These are phyloP conservation scores for Reticulascus tulasneorum DNA, from an alignment of 2,329 filamentous ascomycete genomes.

Conservation along the genomic window DNA sequence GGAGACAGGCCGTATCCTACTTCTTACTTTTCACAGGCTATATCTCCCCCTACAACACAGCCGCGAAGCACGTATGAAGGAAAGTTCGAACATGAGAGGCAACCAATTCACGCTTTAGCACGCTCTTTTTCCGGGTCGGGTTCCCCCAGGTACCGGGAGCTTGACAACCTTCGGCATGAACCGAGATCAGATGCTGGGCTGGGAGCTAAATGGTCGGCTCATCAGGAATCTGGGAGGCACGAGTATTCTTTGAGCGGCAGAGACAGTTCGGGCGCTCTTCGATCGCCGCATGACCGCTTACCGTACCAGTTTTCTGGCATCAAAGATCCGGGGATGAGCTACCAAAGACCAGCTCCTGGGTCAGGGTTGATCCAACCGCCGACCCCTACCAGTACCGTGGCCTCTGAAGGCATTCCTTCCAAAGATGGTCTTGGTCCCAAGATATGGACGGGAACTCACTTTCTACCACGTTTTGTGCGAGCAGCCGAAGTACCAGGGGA, in stretches of 20 bases:
- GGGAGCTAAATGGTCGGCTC: constrained; percentile 31
- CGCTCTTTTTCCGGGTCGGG: constrained; percentile 38
- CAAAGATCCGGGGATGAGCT: constrained; percentile 24
- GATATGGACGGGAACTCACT: constrained; percentile 66
- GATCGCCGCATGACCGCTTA: constrained; percentile 29
- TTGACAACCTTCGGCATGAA: constrained; percentile 30
- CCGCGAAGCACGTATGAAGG: constrained; percentile 43
- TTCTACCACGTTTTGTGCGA: constrained; percentile 61
- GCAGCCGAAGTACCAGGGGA: constrained; percentile 69
- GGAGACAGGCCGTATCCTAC: constrained; percentile 34
- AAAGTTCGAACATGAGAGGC: constrained; percentile 39
- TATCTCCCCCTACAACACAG: constrained; percentile 33
- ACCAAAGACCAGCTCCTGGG: constrained; percentile 19
- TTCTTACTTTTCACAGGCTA: constrained; percentile 44
- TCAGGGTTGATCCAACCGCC: constrained; percentile 21
- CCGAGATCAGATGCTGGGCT: constrained; percentile 31
- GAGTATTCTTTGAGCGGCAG: constrained; percentile 45
- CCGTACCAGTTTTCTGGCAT: constrained; percentile 32
- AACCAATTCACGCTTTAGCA: constrained; percentile 20
- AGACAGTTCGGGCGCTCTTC: constrained; percentile 27
- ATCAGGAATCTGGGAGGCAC: constrained; percentile 34
- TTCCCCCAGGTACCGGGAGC: constrained; percentile 40
- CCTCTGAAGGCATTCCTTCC: constrained; percentile 40
- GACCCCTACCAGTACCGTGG: constrained; percentile 22
- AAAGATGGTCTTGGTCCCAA: constrained; percentile 63